Evolutionary conservation across 768 basidiomycete species (phyloP).

Genomic region (Hericium erinaceus): DNA sequence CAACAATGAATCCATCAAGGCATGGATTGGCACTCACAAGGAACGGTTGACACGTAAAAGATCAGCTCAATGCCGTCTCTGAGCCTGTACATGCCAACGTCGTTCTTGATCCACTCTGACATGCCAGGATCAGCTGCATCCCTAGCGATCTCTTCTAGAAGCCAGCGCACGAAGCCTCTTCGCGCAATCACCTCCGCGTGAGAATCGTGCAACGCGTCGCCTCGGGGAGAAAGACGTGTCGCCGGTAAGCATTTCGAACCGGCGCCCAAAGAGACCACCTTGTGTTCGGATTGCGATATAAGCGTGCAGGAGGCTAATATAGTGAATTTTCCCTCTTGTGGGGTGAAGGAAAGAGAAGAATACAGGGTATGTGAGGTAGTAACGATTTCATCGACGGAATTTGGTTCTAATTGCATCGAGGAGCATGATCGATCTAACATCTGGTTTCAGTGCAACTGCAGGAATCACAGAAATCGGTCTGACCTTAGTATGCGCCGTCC

Average conservation of each 20-base stretch:
- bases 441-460: background rate
- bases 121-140: slow-evolving; percentile 13
- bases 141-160: slow-evolving; percentile 59
- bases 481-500: too few relatives aligned
- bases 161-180: slow-evolving; percentile 69
- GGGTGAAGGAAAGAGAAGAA: slow-evolving; percentile 35
- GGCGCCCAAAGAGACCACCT: slow-evolving; percentile 65
- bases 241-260: slow-evolving; percentile 83
- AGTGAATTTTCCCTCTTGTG: slow-evolving; percentile 50
- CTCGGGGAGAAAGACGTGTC: slow-evolving; percentile 46
- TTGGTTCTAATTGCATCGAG: background rate
- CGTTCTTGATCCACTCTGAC: slow-evolving; percentile 42
- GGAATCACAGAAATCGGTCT: background rate
- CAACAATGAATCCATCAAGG: too few relatives aligned
- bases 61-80: slow-evolving; percentile 38
- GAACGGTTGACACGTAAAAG: slow-evolving; percentile 72
- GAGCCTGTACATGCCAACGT: slow-evolving; percentile 36
- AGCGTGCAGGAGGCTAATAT: slow-evolving; percentile 52
- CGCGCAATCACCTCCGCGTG: slow-evolving; percentile 92
- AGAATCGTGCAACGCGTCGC: slow-evolving; percentile 79
- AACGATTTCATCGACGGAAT: slow-evolving; percentile 23
- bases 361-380: slow-evolving; percentile 35
- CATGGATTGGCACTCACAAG: slow-evolving; percentile 30
- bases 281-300: slow-evolving; percentile 25
- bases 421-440: background rate